phyloP scores from a whole-genome alignment of 75 land plant species.

The Cryptomeria japonica region DNA sequence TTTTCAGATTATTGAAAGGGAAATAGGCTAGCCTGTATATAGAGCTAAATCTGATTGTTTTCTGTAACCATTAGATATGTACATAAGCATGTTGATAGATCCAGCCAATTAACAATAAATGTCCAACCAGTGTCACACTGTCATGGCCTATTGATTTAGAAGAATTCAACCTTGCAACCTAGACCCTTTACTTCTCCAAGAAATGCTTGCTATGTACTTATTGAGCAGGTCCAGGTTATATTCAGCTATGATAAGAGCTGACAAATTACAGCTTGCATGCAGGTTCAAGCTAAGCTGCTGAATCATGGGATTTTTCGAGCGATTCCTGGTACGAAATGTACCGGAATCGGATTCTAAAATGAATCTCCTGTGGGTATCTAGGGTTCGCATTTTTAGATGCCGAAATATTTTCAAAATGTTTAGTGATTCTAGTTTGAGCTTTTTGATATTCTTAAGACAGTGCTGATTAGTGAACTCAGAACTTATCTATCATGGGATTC shows the following conservation, averaged over 20 bases:
- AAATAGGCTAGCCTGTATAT: not conserved
- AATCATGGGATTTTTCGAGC: too few species aligned
- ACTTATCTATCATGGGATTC: too few species aligned
- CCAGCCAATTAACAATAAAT: not conserved
- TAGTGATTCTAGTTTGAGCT: too few species aligned
- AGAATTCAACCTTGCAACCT: not conserved
- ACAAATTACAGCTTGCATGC: not conserved
- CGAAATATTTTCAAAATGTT: too few species aligned
- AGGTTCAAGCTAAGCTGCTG: too few species aligned
- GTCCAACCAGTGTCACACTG: not conserved
- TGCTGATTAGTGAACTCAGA: too few species aligned
- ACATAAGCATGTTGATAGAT: not conserved
- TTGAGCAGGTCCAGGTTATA: not conserved
- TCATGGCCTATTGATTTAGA: not conserved
- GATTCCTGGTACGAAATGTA: too few species aligned
- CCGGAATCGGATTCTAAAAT: too few species aligned
- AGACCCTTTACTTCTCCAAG: not conserved
- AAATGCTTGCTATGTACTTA: not conserved
- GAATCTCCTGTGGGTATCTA: too few species aligned
- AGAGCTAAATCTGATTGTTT: not conserved
- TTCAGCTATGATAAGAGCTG: not conserved
- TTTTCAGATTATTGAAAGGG: not conserved
- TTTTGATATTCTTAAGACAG: too few species aligned
- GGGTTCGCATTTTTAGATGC: too few species aligned
- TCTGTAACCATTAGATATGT: not conserved